Base-by-base conservation (phyloP, 75 land plant species). In the Larix kaempferi region DNA sequence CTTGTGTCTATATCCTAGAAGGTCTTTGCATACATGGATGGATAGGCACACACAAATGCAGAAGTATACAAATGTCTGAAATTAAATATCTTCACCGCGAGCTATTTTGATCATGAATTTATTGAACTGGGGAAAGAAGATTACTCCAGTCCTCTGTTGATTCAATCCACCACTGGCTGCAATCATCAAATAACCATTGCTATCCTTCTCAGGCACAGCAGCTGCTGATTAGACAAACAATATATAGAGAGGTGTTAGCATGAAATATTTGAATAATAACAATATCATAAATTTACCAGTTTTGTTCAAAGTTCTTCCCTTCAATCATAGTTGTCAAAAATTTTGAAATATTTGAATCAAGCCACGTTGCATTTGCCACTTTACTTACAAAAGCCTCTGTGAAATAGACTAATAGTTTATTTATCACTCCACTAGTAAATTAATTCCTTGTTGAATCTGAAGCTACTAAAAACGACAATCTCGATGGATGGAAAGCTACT, bases 111-210 rank as follows among this genome's bases (percentile, higher is more conserved):
- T 35, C 41, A 33, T 6, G 39, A 27, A 33, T 33, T 65, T 65
- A 65, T 65, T n/a, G 77, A 22, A 71, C 5, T 39, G 26, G 56
- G 16, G n/a, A 41, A 37, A 52, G 26, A 29, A 55, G 52, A 27
- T 81, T 87, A 96, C 99, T 81, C 99, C 99, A 22, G 89, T 92
- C 83, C 99, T 85, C 78, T 96, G 99, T 74, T 96, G 99, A 66
- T 96, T 96, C 44, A 96, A 66, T 19, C 99, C 99, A 74, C 99
- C 99, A 94, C 99, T 96, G n/a, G 99, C 82, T 76, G 88, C 98
- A 83, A 96, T 96, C 57, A 93, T 82, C 76, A 96, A 76, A 61
- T 94, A 91, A 39, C 98, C 97, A 84, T 86, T 95, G 49, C 90
- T 82, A 15, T 56, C 64, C 29, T 57, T 74, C 79, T 86, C 84